phyloP scores from a whole-genome alignment of 1,284 basidiomycete genomes.

The Austroboletus niveus region DNA sequence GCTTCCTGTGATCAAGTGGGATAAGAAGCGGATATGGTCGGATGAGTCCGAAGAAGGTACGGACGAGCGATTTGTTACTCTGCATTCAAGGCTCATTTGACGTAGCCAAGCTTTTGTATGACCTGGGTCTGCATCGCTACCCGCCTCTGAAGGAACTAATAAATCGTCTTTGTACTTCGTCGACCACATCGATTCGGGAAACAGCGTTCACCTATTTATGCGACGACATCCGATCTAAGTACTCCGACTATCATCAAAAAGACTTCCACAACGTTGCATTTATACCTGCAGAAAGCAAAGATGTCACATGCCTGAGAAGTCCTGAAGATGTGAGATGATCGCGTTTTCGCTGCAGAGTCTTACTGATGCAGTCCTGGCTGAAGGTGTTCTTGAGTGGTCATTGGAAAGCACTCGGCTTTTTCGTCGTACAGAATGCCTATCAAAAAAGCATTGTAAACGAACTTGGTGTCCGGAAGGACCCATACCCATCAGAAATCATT shows the following conservation, averaged over 20 bases:
- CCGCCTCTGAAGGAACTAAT: slow-evolving; percentile 72
- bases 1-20: slow-evolving; percentile 14
- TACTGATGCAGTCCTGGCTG: background rate
- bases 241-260: slow-evolving; percentile 57
- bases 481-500: slow-evolving; percentile 63
- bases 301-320: slow-evolving; percentile 51
- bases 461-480: slow-evolving; percentile 72
- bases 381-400: slow-evolving; percentile 71
- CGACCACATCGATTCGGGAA: slow-evolving; percentile 43
- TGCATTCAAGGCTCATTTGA: background rate
- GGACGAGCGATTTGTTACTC: background rate
- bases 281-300: slow-evolving; percentile 68
- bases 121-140: slow-evolving; percentile 68
- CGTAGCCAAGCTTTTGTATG: slow-evolving; percentile 56
- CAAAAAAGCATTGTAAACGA: slow-evolving; percentile 56
- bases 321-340: slow-evolving; percentile 56
- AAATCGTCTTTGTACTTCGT: slow-evolving; percentile 53
- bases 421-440: slow-evolving; percentile 51
- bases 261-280: slow-evolving; percentile 61
- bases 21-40: slow-evolving; percentile 67
- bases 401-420: slow-evolving; percentile 74
- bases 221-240: slow-evolving; percentile 60
- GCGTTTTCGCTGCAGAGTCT: too few relatives aligned
- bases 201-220: slow-evolving; percentile 74
- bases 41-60: slow-evolving; percentile 77